These are phyloP conservation scores for Colletotrichum abscissum DNA, from an alignment of 2,329 filamentous ascomycete genomes.

Conservation along the genomic window DNA sequence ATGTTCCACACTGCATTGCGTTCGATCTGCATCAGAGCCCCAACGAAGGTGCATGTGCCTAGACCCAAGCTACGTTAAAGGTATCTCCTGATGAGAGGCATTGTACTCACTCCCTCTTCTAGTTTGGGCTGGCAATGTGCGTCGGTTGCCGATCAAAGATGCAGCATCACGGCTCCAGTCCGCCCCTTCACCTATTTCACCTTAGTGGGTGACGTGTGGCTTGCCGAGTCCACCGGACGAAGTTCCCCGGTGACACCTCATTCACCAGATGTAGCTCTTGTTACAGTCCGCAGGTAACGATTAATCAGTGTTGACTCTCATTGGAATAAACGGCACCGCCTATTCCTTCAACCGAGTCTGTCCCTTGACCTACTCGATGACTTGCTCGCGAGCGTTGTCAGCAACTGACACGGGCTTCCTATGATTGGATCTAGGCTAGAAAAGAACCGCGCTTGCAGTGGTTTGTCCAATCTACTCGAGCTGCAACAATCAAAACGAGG, in stretches of 20 bases:
- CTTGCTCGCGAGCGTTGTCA: not conserved
- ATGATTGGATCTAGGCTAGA: not conserved
- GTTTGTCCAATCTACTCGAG: not conserved
- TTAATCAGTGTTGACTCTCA: not conserved
- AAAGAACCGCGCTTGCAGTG: not conserved
- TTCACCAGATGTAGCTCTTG: conserved; percentile 19
- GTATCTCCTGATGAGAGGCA: not conserved
- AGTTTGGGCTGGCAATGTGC: not conserved
- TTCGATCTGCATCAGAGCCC: conserved; percentile 20
- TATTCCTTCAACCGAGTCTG: not conserved
- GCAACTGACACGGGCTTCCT: not conserved
- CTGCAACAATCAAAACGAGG: not conserved
- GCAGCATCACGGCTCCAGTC: conserved; percentile 6
- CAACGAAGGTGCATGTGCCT: conserved; percentile 7
- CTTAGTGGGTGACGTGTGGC: conserved; percentile 10
- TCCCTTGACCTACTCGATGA: not conserved
- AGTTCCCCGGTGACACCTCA: conserved; percentile 16
- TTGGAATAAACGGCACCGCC: not conserved
- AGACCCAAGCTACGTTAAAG: not conserved
- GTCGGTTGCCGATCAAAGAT: conserved; percentile 19
- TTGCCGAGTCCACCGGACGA: conserved; percentile 15
- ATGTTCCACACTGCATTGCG: conserved; percentile 35
- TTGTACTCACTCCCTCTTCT: conserved; percentile 18
- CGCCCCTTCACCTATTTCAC: not conserved
- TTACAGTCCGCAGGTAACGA: conserved; percentile 5